Evolutionary conservation across 129 eudicot species (phyloP).

Genomic region (Escallonia rubra): DNA sequence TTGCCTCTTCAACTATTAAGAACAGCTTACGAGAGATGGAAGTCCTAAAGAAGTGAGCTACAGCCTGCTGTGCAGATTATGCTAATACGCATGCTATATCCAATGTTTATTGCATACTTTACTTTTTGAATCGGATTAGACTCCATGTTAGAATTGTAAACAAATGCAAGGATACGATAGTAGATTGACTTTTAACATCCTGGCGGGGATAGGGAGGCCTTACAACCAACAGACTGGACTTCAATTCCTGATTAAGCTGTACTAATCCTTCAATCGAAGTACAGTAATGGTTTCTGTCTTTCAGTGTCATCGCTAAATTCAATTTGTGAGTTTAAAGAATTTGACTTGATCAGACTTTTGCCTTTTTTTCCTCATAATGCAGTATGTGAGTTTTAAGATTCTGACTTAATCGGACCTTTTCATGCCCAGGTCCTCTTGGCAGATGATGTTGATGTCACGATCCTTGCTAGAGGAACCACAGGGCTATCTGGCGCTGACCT

Average conservation of each 20-base stretch:
- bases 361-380: neutral
- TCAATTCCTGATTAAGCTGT: too few species aligned
- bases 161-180: neutral
- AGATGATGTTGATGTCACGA: slow-evolving; percentile 70
- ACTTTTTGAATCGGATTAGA: neutral
- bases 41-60: neutral
- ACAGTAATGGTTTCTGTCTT: too few species aligned
- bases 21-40: neutral
- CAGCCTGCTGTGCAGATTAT: too few species aligned
- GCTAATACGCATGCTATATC: neutral
- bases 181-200: too few species aligned
- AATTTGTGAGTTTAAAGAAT: neutral
- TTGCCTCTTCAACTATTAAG: neutral
- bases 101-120: neutral
- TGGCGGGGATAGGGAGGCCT: too few species aligned
- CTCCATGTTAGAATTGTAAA: neutral
- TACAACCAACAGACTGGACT: too few species aligned
- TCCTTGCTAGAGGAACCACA: slow-evolving; percentile 84
- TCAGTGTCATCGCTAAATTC: neutral
- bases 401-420: neutral
- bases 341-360: neutral
- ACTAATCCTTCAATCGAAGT: too few species aligned
- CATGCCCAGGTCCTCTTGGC: slow-evolving; percentile 58
- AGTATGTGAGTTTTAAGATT: neutral
- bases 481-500: slow-evolving; percentile 95